Base-by-base conservation (phyloP, 1,284 basidiomycete genomes). In the Apiotrichum domesticum region DNA sequence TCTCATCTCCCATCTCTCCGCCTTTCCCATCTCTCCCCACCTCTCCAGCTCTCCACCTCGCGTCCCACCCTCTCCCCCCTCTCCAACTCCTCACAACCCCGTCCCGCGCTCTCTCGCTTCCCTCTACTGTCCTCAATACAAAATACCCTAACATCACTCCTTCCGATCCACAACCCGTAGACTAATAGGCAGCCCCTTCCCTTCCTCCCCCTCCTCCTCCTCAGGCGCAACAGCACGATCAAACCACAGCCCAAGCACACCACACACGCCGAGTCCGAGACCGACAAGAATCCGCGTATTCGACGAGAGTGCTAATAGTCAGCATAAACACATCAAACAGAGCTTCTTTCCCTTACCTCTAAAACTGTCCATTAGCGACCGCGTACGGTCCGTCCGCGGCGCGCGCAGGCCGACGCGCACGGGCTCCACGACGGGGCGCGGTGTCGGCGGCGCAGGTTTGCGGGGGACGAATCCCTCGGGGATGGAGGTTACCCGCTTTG, bases 241-340 rank as follows among this genome's bases (percentile, higher is more conserved):
- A 11, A 40, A 40, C 33, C 15, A 49, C 15, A 56, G 42, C n/a
- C 51, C 46, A 6, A 32, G 47, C 13, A 58, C 6, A 40, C 50
- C 60, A n/a, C 50, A 34, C 35, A 51, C 37, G 21, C 42, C 54
- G 37, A 62, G 14, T 4, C 14, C 39, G 29, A 54, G 5, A 15
- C 60, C 60, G 37, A 62, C 37, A 3, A 48, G 13, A 42, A 58
- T 56, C 13, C 57, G 53, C 29, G 52, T 44, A 55, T 56, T 56
- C 9, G 60, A 39, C 21, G 51, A 7, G 11, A 62, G 56, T 32
- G 54, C 60, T 62, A 54, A 37, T 33, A 6, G 32, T 34, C 5
- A 10, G 45, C 3, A 29, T 39, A 6, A 39, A 13, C 13, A 13
- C 3, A 33, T 21, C 6, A n/a, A 8, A 21, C 44, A 33, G 15